Evolutionary conservation across 225 moss, liverwort and hornwort species (phyloP).

Genomic region (Pleurozium schreberi): DNA sequence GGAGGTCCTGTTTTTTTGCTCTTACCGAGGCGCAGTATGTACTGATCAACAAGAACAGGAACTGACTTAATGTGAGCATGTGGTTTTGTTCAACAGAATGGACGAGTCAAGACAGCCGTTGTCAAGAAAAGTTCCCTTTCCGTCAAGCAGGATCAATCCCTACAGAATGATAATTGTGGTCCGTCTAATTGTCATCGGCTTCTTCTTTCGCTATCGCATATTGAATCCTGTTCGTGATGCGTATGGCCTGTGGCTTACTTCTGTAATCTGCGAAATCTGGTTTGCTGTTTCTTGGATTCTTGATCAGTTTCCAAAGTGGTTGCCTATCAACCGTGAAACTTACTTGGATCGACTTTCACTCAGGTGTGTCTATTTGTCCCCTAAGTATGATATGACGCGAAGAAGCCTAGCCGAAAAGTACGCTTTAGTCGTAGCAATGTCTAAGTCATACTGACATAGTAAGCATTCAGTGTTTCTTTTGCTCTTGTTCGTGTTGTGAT

Average conservation of each 20-base stretch:
- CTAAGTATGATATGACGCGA: not conserved
- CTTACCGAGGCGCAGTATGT: not conserved
- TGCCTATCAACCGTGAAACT: slow-evolving; percentile 68
- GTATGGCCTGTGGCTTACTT: slow-evolving; percentile 74
- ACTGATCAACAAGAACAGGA: not conserved
- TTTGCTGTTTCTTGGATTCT: slow-evolving; percentile 88
- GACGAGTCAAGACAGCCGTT: slow-evolving; percentile 68
- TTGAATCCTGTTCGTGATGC: slow-evolving; percentile 54
- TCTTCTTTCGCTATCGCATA: slow-evolving; percentile 73
- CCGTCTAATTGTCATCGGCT: slow-evolving; percentile 50
- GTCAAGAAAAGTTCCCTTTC: slow-evolving; percentile 67
- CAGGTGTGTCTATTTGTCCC: slow-evolving; percentile 17
- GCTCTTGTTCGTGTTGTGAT: not conserved
- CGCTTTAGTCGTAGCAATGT: not conserved
- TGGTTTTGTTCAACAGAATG: slow-evolving; percentile 30
- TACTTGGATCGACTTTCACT: slow-evolving; percentile 66
- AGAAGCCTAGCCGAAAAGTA: not conserved
- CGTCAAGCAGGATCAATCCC: slow-evolving; percentile 73
- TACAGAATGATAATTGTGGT: slow-evolving; percentile 76
- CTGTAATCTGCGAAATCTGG: slow-evolving; percentile 82
- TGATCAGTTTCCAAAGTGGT: slow-evolving; percentile 91
- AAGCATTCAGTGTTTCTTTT: not conserved
- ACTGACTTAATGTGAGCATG: not conserved
- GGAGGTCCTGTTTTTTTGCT: not conserved
- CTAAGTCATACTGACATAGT: not conserved